Evolutionary conservation across 148 eudicot species (phyloP).

Genomic region (Chenopodium quinoa): DNA sequence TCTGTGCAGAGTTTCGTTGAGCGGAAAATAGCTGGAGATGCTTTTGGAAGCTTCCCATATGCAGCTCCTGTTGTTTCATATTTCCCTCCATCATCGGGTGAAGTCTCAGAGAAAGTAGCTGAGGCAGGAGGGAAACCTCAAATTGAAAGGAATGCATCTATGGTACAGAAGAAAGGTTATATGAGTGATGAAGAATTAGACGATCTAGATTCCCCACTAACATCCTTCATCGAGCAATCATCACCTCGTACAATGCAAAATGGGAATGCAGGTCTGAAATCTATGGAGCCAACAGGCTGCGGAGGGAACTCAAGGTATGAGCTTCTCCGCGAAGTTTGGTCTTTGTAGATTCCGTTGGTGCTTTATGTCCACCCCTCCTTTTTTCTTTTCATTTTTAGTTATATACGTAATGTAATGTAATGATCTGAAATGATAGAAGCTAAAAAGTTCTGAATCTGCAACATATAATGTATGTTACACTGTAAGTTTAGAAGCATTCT

Average conservation of each 20-base stretch:
- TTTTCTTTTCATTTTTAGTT: constrained; percentile 8
- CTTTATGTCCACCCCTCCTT: not conserved
- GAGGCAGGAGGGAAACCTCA: constrained; percentile 51
- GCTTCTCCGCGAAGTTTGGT: constrained; percentile 87
- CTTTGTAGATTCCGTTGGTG: constrained; percentile 27
- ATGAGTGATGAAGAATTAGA: constrained; percentile 89
- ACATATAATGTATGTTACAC: not conserved
- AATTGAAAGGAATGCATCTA: constrained; percentile 49
- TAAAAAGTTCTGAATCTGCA: constrained; percentile 1
- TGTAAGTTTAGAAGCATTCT: constrained; percentile 3
- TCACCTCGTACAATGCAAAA: constrained; percentile 30
- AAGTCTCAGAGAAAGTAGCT: constrained; percentile 62
- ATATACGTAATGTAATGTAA: not conserved
- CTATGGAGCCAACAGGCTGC: constrained; percentile 16
- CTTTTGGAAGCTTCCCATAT: constrained; percentile 58
- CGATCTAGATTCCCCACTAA: constrained; percentile 59
- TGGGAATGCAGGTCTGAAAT: constrained; percentile 29
- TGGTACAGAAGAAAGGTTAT: constrained; percentile 73
- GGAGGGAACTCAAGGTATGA: constrained; percentile 58
- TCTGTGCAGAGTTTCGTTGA: constrained; percentile 60
- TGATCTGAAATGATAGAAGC: not conserved
- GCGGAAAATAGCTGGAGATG: constrained; percentile 48
- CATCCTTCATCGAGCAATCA: constrained; percentile 45
- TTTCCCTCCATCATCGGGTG: constrained; percentile 50
- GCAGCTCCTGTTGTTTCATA: constrained; percentile 56